These are phyloP conservation scores for Boletus sp. DNA, from an alignment of 768 basidiomycete genomes.

Conservation along the genomic window DNA sequence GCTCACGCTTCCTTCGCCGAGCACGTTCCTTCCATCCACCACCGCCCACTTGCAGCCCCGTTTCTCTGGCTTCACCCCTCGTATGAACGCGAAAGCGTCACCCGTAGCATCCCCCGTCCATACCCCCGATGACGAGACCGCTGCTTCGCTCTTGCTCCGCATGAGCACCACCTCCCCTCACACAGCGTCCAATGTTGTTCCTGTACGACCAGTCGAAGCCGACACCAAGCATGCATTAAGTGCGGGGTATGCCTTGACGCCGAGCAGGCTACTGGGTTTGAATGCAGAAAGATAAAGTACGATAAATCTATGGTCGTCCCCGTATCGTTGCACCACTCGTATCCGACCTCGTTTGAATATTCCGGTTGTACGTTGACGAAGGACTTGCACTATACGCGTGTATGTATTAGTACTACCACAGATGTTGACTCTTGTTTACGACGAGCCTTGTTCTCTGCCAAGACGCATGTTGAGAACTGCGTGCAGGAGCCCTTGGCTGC, in stretches of 20 bases:
- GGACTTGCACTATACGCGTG: background rate
- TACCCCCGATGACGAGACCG: conserved; percentile 63
- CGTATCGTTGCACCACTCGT: background rate
- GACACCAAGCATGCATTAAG: background rate
- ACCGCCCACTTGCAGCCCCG: conserved; percentile 16
- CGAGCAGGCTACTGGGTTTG: conserved; percentile 25
- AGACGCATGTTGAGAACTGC: conserved; percentile 10
- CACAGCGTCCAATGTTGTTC: background rate
- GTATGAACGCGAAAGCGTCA: conserved; percentile 16
- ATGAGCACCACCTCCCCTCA: conserved; percentile 41
- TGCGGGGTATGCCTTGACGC: conserved; percentile 21
- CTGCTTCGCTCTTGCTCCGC: conserved; percentile 63
- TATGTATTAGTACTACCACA: background rate
- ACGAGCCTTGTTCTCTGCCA: background rate
- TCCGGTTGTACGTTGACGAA: background rate
- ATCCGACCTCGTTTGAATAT: background rate
- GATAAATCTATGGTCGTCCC: background rate
- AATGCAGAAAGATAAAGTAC: conserved; percentile 8
- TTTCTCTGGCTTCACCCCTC: conserved; percentile 21
- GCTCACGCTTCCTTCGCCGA: conserved; percentile 39
- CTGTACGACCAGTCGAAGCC: background rate
- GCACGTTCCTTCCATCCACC: conserved; percentile 15
- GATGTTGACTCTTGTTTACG: conserved; percentile 13
- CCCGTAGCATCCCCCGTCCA: conserved; percentile 26
- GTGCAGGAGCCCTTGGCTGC: background rate